These are phyloP conservation scores for Cryptococcus sp. DNA, from an alignment of 1,284 basidiomycete genomes.

Conservation along the genomic window DNA sequence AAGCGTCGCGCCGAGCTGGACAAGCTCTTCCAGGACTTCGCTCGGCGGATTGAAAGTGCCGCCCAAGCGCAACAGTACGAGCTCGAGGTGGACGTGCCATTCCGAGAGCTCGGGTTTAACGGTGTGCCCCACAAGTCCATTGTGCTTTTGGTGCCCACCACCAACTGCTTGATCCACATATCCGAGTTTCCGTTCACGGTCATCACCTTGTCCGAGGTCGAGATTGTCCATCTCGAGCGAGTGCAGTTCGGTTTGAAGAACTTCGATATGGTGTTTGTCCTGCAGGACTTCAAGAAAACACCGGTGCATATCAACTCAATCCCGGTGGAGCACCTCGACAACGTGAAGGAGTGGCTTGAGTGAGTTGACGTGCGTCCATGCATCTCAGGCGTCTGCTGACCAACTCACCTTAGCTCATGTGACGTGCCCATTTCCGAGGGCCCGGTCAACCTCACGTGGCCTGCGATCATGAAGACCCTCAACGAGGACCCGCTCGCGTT, in stretches of 20 bases:
- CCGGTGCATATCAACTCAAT: conserved; percentile 96
- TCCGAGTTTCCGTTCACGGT: conserved; percentile 96
- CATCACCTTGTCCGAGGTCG: conserved; percentile 89
- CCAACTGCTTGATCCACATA: conserved; percentile 93
- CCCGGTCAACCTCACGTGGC: conserved; percentile 97
- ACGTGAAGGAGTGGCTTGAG: conserved; percentile 98
- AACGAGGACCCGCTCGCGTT: conserved; percentile 95
- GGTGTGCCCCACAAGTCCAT: conserved; percentile 96
- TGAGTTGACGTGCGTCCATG: conserved; percentile 52
- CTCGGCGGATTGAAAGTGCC: conserved; percentile 88
- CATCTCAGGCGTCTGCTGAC: neutral
- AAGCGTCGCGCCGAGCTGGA: conserved; percentile 84
- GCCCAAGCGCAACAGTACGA: conserved; percentile 64
- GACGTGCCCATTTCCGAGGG: conserved; percentile 96
- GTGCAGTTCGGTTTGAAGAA: conserved; percentile 96
- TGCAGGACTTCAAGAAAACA: conserved; percentile 89
- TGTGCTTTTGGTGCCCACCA: conserved; percentile 91
- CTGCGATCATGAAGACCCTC: conserved; percentile 94
- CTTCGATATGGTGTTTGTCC: conserved; percentile 94
- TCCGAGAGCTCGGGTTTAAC: conserved; percentile 94
- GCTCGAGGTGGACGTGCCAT: conserved; percentile 92
- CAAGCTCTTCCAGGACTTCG: conserved; percentile 91
- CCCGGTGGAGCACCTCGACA: conserved; percentile 82
- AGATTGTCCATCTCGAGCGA: conserved; percentile 94
- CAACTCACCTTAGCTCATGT: conserved; percentile 63